phyloP scores from a whole-genome alignment of 768 basidiomycete genomes.

The Tephrocybe rancida region DNA sequence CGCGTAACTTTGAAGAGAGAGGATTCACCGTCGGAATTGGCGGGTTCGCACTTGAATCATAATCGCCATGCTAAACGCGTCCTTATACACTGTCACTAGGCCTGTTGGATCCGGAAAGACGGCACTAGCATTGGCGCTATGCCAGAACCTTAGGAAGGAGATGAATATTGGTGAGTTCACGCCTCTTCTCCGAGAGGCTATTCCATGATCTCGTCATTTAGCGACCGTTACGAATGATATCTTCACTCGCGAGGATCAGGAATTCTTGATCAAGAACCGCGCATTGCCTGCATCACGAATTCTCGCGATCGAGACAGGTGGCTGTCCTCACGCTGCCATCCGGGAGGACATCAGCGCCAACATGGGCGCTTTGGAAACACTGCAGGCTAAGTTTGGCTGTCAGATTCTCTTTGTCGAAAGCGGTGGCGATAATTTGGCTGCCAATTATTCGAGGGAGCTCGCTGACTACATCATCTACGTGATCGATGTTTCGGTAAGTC shows the following conservation, averaged over 20 bases:
- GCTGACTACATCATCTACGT: conserved; percentile 98
- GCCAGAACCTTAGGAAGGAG: conserved; percentile 74
- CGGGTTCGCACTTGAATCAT: conserved; percentile 56
- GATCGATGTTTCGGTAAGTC: conserved; percentile 77
- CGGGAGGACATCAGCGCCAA: conserved; percentile 98
- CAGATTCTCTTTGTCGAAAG: conserved; percentile 95
- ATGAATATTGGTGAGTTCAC: conserved; percentile 83
- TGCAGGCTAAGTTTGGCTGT: conserved; percentile 89
- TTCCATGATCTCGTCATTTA: conserved; percentile 26
- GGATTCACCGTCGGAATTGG: conserved; percentile 99
- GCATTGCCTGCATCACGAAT: conserved; percentile 87
- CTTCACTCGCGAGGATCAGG: conserved; percentile 97
- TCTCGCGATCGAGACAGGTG: conserved; percentile 95
- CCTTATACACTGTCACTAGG: conserved; percentile 38
- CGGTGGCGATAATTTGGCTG: conserved; percentile 96
- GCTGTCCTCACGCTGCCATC: conserved; percentile 98
- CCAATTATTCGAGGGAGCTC: conserved; percentile 94
- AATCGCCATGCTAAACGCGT: neutral
- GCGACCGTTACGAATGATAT: conserved; percentile 99
- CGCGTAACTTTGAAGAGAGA: conserved; percentile 86
- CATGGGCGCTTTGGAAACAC: conserved; percentile 91
- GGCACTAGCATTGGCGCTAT: conserved; percentile 88
- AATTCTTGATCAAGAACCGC: conserved; percentile 92
- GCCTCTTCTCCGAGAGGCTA: neutral
- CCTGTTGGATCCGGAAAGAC: conserved; percentile 99